A percentile compares a stretch with the other conserved stretches of the same genome.
Conservation (phyloP, 345 rosid genomes). For the Eucalyptus regnans region DNA sequence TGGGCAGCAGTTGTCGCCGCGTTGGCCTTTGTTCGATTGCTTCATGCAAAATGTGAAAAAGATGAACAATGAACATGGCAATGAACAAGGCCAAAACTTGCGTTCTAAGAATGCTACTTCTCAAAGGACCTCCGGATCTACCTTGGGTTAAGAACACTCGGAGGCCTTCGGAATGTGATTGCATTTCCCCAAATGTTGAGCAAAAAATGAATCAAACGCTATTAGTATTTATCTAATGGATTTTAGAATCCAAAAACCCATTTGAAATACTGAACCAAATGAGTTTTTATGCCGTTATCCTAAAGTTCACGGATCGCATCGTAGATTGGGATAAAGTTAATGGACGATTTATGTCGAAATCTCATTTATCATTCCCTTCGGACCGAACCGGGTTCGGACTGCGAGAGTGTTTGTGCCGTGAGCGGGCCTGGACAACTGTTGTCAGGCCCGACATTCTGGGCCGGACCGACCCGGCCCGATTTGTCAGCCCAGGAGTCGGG, state of each 20-base stretch:
- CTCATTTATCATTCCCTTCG: neutral
- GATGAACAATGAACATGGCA: too few species aligned
- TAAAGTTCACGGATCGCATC: rapidly evolving
- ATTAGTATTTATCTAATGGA: rapidly evolving
- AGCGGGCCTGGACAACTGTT: neutral
- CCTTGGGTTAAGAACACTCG: too few species aligned
- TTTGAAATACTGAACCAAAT: too few species aligned
- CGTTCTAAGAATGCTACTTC: rapidly evolving
- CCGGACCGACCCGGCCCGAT: neutral
- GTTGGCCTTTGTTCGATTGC: rapidly evolving
- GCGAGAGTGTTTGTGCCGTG: neutral
- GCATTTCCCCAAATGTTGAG: too few species aligned
- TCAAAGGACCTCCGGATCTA: rapidly evolving
- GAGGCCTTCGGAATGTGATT: too few species aligned
- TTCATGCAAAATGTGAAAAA: too few species aligned
- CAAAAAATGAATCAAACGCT: too few species aligned
- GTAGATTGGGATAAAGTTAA: rapidly evolving
- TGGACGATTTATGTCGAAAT: rapidly evolving
- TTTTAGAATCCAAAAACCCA: too few species aligned
- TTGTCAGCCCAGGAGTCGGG: neutral
- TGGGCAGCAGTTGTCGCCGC: rapidly evolving
- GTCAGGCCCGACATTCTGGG: neutral
- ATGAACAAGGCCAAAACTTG: too few species aligned
- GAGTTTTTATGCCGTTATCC: rapidly evolving
- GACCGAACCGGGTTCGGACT: neutral